A percentile compares a stretch with the other conserved stretches of the same genome.
Evolutionary conservation across 306 rosid genomes (phyloP).

Genomic region (Carpinus fangiana): DNA sequence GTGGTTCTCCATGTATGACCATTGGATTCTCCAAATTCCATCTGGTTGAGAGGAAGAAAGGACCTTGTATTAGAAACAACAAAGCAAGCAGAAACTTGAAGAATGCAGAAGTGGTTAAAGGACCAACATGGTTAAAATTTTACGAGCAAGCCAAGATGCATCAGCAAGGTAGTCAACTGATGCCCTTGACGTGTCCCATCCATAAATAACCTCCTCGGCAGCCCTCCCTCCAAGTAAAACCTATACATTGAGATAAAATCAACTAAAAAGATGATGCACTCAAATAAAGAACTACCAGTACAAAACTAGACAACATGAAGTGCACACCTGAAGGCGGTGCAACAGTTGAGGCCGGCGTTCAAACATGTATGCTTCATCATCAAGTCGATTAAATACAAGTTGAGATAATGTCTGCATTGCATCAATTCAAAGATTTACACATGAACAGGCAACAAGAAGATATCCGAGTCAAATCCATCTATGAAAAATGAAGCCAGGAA

Average conservation of each 20-base stretch:
- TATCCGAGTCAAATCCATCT: constrained; percentile 8
- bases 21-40: constrained; percentile 98
- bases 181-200: constrained; percentile 86
- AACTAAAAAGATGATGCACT: constrained; percentile 21
- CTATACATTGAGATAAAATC: constrained; percentile 36
- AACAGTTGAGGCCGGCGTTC: constrained; percentile 84
- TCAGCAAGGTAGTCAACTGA: constrained; percentile 91
- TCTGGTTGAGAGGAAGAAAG: constrained; percentile 38
- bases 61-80: constrained; percentile 18
- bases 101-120: constrained; percentile 16
- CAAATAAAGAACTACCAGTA: neutral
- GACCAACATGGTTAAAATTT: constrained; percentile 86
- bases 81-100: constrained; percentile 16
- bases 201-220: constrained; percentile 95
- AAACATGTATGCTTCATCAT: constrained; percentile 89
- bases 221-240: constrained; percentile 97
- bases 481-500: neutral
- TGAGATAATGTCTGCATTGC: constrained; percentile 79
- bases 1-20: constrained; percentile 92
- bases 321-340: constrained; percentile 87
- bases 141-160: constrained; percentile 99
- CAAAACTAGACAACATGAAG: constrained; percentile 35
- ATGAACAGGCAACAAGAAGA: constrained; percentile 18
- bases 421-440: constrained; percentile 7
- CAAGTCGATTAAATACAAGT: constrained; percentile 87